Base-by-base conservation (phyloP, 768 basidiomycete genomes). In the Mycena olivaceomarginata region DNA sequence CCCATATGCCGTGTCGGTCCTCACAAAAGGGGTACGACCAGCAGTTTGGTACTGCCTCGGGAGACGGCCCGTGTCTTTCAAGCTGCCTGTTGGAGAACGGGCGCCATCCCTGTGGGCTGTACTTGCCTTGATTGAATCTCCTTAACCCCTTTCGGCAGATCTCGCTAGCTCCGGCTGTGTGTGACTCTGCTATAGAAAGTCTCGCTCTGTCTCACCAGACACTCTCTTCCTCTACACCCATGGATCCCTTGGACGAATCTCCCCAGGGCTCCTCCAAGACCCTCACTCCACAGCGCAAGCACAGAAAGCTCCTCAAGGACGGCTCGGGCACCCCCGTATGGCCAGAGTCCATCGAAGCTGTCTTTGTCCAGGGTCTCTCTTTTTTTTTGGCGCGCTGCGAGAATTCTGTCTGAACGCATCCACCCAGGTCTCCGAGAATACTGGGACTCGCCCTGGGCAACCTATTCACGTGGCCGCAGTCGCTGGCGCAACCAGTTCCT, bases 401-500 rank as follows among this genome's bases (percentile, higher is more conserved):
- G 7, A 45, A 22, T 46, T 57, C 25, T 46, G 39, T 45, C 62
- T 62, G 46, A 62, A 31, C 16, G 1, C 71, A 74, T 78, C 72
- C 59, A 45, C 72, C 39, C 68, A 95, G 95, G 95, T 67, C 92
- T 96, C 41, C 91, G 89, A 51, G 91, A 93, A 77, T 96, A 96
- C 83, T 94, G 94, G 94, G 91, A 93, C 39, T 95, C 94, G 0
- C 95, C 94, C 0, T 95, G 93, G 91, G 95, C 95, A 0, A 93
- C 93, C 53, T 95, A 94, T 83, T 89, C 90, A 31, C 88, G 89
- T 70, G 94, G 94, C 41, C 92, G 94, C 25, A 95, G 95, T 43
- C 92, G 95, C 80, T 94, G 93, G 94, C 91, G 95, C 67, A 96
- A 96, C 86, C 95, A 96, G 85, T 96, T 94, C 83, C 91, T 96